Conservation (phyloP, 768 basidiomycete species). For the Ephemerocybe angulata region DNA sequence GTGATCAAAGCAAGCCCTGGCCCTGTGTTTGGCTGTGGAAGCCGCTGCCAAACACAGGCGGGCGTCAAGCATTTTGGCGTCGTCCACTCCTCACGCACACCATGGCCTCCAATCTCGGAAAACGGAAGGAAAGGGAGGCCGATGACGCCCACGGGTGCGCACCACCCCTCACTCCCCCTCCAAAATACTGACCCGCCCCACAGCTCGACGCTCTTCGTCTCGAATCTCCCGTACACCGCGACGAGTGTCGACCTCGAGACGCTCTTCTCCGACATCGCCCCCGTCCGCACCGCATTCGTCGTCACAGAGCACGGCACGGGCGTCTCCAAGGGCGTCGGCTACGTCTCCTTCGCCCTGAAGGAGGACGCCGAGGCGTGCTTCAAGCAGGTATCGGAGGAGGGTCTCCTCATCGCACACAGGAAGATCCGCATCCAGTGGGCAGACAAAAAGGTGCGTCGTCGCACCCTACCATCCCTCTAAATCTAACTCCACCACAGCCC, state of each 20-base stretch:
- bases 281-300: conserved; percentile 90
- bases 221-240: conserved; percentile 85
- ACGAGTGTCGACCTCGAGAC: conserved; percentile 90
- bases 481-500: conserved; percentile 1
- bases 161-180: background rate
- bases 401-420: conserved; percentile 63
- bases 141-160: background rate
- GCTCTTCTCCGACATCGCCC: conserved; percentile 92
- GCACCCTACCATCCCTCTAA: conserved; percentile 1
- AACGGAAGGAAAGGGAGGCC: background rate
- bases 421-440: conserved; percentile 79
- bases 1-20: too few relatives aligned
- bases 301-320: conserved; percentile 75
- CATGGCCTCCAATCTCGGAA: background rate
- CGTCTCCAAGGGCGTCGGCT: conserved; percentile 91
- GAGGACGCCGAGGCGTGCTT: conserved; percentile 84
- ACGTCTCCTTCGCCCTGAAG: conserved; percentile 85
- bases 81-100: too few relatives aligned
- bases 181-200: background rate
- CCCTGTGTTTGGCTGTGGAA: too few relatives aligned
- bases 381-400: conserved; percentile 59
- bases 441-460: conserved; percentile 58
- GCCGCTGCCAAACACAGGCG: too few relatives aligned
- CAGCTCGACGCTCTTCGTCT: conserved; percentile 88
- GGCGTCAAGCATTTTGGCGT: too few relatives aligned